Conservation (phyloP, 192 early-diverging fungal genomes). For the Diversispora epigaea region DNA sequence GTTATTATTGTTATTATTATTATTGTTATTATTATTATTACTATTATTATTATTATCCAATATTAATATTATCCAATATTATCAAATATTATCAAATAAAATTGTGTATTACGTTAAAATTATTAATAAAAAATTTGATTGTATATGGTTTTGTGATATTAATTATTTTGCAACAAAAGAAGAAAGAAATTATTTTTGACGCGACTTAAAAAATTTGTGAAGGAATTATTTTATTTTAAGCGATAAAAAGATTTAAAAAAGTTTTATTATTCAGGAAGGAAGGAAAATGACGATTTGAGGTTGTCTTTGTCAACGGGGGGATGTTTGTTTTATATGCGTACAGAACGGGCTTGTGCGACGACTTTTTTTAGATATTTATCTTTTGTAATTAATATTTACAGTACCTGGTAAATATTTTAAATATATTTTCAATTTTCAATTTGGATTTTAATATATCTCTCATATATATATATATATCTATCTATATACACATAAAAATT, state of each 20-base stretch:
- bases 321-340: constrained; percentile 30
- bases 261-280: constrained; percentile 1
- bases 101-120: no score
- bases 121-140: no score
- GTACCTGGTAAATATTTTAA: no score
- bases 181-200: neutral
- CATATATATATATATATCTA: no score
- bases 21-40: neutral
- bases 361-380: constrained; percentile 4
- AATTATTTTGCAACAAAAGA: neutral
- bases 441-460: no score
- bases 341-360: constrained; percentile 14
- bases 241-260: neutral
- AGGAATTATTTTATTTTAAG: neutral
- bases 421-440: no score
- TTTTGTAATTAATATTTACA: no score
- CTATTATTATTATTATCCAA: neutral
- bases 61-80: neutral
- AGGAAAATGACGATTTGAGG: neutral
- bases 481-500: no score
- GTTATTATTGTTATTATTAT: neutral
- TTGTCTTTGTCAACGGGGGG: constrained; percentile 14
- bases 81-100: no score
- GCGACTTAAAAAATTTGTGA: constrained; percentile 3
- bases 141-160: no score